phyloP scores from a whole-genome alignment of 1,284 basidiomycete species.

The Fomitopsis pinicola region DNA sequence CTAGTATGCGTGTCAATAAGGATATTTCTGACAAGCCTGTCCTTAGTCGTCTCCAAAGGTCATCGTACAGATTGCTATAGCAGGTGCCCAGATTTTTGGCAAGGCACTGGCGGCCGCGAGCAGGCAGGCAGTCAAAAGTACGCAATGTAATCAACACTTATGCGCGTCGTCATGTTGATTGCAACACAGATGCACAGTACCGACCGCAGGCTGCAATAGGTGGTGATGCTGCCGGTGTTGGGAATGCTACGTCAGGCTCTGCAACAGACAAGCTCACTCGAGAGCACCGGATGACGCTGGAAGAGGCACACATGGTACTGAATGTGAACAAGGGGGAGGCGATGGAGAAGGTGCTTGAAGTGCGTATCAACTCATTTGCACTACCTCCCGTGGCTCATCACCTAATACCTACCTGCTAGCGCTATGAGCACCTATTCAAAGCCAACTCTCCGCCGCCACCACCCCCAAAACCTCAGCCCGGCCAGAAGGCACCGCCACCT shows the following conservation, averaged over 20 bases:
- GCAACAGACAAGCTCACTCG: conserved; percentile 74
- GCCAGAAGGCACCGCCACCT: conserved; percentile 34
- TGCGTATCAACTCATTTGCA: conserved; percentile 29
- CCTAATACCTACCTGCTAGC: conserved; percentile 41
- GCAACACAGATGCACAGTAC: conserved; percentile 64
- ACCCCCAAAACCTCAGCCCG: conserved; percentile 39
- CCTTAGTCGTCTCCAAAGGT: conserved; percentile 69
- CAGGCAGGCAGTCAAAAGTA: conserved; percentile 90
- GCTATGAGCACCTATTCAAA: conserved; percentile 92
- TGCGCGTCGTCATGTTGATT: neutral
- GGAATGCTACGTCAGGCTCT: conserved; percentile 70
- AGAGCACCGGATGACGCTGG: conserved; percentile 89
- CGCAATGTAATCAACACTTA: conserved; percentile 27
- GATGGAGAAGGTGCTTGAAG: conserved; percentile 71
- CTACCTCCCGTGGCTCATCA: neutral
- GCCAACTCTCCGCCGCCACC: conserved; percentile 74
- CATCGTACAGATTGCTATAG: conserved; percentile 79
- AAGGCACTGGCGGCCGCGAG: conserved; percentile 91
- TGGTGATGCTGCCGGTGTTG: conserved; percentile 66
- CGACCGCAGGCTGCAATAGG: conserved; percentile 59
- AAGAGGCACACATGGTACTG: conserved; percentile 93
- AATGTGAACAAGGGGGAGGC: conserved; percentile 81
- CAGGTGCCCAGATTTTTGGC: conserved; percentile 83
- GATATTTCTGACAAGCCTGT: neutral
- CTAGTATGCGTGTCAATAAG: no score